These are phyloP conservation scores for Tetradesmus obliquus DNA, from an alignment of 139 green algal species.

Conservation along the genomic window DNA sequence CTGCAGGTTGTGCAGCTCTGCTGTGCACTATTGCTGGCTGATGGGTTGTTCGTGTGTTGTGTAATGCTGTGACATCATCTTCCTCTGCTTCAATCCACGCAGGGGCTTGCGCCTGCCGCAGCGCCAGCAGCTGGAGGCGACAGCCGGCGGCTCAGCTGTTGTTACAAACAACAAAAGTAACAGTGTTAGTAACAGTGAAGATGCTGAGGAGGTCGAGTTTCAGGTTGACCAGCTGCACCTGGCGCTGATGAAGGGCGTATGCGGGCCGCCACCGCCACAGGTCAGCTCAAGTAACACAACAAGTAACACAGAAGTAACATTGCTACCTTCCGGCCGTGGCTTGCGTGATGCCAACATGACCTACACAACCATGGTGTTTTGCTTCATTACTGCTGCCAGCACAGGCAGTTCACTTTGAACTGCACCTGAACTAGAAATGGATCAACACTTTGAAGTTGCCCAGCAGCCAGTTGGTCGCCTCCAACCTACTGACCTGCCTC, in stretches of 20 bases:
- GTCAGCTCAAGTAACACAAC: neutral
- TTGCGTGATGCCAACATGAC: too few species aligned
- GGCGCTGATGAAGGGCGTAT: neutral
- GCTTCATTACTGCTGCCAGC: too few species aligned
- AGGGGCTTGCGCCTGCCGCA: slow-evolving; percentile 10
- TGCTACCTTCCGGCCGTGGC: neutral
- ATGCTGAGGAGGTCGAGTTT: neutral
- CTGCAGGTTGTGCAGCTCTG: neutral
- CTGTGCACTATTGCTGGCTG: neutral
- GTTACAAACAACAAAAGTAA: neutral
- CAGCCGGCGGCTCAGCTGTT: neutral
- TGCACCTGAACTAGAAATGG: too few species aligned
- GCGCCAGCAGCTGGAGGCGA: neutral
- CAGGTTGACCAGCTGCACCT: slow-evolving; percentile 34
- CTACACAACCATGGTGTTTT: too few species aligned
- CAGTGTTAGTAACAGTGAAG: slow-evolving; percentile 1
- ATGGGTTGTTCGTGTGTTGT: neutral
- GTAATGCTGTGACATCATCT: neutral
- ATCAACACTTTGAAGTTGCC: too few species aligned
- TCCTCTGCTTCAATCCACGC: neutral
- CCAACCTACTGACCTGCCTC: too few species aligned
- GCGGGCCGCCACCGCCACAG: slow-evolving; percentile 5
- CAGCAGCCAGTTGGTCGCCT: too few species aligned
- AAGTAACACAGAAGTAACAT: neutral
- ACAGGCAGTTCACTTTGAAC: neutral